Percentiles rank a stretch among this genome's conserved stretches.
These are phyloP conservation scores for Emergomyces orientalis DNA, from an alignment of 2,329 filamentous ascomycete genomes.

Conservation along the genomic window DNA sequence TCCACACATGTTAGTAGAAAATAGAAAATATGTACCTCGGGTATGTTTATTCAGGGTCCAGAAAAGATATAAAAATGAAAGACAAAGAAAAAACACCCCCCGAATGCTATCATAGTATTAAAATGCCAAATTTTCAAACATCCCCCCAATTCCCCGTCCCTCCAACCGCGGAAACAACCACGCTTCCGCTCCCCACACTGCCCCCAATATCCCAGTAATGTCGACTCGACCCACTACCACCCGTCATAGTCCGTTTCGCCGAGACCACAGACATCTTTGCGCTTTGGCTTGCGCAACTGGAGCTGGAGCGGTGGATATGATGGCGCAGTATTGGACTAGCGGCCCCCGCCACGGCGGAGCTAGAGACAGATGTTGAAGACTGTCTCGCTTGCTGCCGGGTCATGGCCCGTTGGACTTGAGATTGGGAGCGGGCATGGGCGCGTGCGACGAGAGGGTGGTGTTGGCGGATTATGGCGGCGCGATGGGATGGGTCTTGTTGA, in stretches of 20 bases:
- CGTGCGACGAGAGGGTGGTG: constrained; percentile 77
- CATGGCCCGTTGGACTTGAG: constrained; percentile 24
- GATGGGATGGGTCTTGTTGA: constrained; percentile 57
- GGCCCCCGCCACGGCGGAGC: neutral
- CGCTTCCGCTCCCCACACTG: constrained; percentile 65
- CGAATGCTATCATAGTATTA: neutral
- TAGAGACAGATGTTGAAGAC: constrained; percentile 16
- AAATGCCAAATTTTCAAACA: constrained; percentile 37
- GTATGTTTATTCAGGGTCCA: neutral
- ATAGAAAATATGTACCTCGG: neutral
- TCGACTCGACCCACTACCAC: constrained; percentile 60
- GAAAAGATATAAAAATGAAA: neutral
- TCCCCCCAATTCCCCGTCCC: constrained; percentile 73
- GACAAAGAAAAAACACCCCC: neutral
- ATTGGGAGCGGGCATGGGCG: constrained; percentile 36
- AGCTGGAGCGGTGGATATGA: constrained; percentile 42
- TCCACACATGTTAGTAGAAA: neutral
- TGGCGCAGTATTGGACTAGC: constrained; percentile 29
- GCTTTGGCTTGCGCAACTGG: constrained; percentile 81
- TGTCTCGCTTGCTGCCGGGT: constrained; percentile 18
- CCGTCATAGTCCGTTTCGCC: constrained; percentile 44
- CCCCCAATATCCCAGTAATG: constrained; percentile 92
- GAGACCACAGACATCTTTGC: constrained; percentile 63
- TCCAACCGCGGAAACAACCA: constrained; percentile 58
- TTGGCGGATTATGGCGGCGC: constrained; percentile 74